Conservation (phyloP, 2,329 filamentous ascomycete genomes). For the Aureobasidium sp. region DNA sequence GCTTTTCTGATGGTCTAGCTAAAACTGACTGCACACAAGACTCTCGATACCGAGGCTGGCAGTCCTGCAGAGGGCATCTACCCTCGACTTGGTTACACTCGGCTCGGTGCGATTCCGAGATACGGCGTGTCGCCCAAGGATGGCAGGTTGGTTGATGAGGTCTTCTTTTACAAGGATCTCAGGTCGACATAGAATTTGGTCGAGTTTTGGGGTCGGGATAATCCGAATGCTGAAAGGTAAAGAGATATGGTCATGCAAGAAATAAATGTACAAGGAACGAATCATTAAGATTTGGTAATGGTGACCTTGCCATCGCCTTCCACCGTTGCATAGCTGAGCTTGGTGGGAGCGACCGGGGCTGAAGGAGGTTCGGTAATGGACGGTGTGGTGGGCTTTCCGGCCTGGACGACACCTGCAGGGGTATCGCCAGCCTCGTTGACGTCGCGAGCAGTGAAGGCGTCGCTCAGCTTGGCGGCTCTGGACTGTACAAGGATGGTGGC, state of each 20-base stretch:
- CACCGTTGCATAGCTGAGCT: slow-evolving; percentile 30
- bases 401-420: slow-evolving; percentile 63
- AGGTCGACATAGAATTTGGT: not conserved
- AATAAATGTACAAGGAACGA: slow-evolving; percentile 3
- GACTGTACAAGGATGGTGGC: slow-evolving; percentile 82
- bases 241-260: not conserved
- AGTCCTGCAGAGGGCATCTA: slow-evolving; percentile 50
- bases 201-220: not conserved
- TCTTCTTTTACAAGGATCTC: slow-evolving; percentile 56
- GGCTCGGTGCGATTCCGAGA: slow-evolving; percentile 49
- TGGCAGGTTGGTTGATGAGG: slow-evolving; percentile 44
- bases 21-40: slow-evolving; percentile 29
- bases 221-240: not conserved
- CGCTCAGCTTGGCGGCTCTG: slow-evolving; percentile 69
- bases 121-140: slow-evolving; percentile 44
- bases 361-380: slow-evolving; percentile 32
- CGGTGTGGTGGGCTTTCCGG: slow-evolving; percentile 24
- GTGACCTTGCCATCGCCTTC: slow-evolving; percentile 27
- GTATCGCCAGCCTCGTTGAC: slow-evolving; percentile 85
- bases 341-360: slow-evolving; percentile 23
- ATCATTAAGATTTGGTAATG: slow-evolving; percentile 21
- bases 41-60: slow-evolving; percentile 48
- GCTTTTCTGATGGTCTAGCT: slow-evolving; percentile 1
- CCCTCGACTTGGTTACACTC: slow-evolving; percentile 49
- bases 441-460: slow-evolving; percentile 69